These are phyloP conservation scores for Podaxis rugospora DNA, from an alignment of 768 basidiomycete species.

Conservation along the genomic window DNA sequence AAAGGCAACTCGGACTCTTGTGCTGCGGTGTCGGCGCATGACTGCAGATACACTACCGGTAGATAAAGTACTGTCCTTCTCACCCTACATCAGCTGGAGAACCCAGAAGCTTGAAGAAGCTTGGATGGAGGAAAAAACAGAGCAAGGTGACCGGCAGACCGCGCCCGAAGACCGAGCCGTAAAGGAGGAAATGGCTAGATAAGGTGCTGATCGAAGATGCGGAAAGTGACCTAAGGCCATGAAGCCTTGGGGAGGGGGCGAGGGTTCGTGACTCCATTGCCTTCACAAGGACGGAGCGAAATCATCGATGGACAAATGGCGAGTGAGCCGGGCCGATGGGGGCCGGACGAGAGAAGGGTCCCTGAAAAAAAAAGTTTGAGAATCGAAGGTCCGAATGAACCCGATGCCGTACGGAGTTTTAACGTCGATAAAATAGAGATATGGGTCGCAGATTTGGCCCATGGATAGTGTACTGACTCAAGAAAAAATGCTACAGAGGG, in stretches of 20 bases:
- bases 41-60: neutral
- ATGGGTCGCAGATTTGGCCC: neutral
- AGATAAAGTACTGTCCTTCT: neutral
- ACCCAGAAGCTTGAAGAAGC: slow-evolving; percentile 10
- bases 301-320: neutral
- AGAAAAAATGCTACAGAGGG: too few relatives aligned
- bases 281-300: neutral
- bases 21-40: neutral
- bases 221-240: neutral
- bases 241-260: too few relatives aligned
- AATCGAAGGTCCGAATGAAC: neutral
- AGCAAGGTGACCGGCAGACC: slow-evolving; percentile 6
- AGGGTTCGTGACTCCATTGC: neutral
- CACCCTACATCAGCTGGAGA: slow-evolving; percentile 9
- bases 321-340: neutral
- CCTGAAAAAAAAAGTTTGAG: neutral
- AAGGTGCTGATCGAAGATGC: slow-evolving; percentile 3
- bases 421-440: neutral
- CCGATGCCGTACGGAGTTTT: neutral
- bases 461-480: too few relatives aligned
- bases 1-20: slow-evolving; percentile 1
- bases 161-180: slow-evolving; percentile 5
- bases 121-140: slow-evolving; percentile 3
- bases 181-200: neutral
- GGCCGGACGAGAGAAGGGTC: neutral